Base-by-base conservation (phyloP, 2,329 filamentous ascomycete species). In the Grosmannia serpens region DNA sequence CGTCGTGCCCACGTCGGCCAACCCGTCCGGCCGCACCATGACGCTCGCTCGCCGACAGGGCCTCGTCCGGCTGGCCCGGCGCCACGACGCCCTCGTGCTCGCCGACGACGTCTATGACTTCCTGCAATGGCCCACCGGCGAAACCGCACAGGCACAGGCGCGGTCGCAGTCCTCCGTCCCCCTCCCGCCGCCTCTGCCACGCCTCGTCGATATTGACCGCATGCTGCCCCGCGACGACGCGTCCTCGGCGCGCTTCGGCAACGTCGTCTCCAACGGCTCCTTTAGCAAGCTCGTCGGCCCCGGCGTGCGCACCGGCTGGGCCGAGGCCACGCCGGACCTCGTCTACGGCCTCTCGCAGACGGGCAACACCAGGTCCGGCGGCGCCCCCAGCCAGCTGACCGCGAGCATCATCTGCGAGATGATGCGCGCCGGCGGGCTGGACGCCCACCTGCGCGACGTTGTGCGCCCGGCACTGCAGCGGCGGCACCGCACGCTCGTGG, bases 71-170 rank as follows among this genome's bases (percentile, higher is more conserved):
- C 72, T 96, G 8, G 92, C 92, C 0, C 80, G 92, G 59, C 77
- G 84, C 60, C 83, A 87, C 69, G 85, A 97, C 69, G 89, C 89
- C 8, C 78, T 97, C n/a, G 72, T 96, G 58, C 78, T 96, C 31
- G 83, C 83, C 54, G 92, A 97, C 72, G 94, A 99, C 70, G 91
- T 97, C 11, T 99, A 99, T 69, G 92, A 97, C 70, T 87, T 92
- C 64, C 77, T 97, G 6, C 88, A 91, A 68, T 96, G 91, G 89
- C 80, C 82, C 2, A 44, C 61, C 22, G 27, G 3, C 1, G 26
- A 9, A 33, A 5, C 31, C 5, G 10, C 31, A 10, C 31, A 33
- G 10, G 5, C 10, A 33, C 31, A 33, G 31, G 5, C 31, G 1
- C 20, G 3, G 8, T 7, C 41, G 27, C 31, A 44, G 64, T 63